A percentile compares a stretch with the other conserved stretches of the same genome.
phyloP scores from a whole-genome alignment of 2,329 filamentous ascomycete genomes.

The Cercospora sesami region DNA sequence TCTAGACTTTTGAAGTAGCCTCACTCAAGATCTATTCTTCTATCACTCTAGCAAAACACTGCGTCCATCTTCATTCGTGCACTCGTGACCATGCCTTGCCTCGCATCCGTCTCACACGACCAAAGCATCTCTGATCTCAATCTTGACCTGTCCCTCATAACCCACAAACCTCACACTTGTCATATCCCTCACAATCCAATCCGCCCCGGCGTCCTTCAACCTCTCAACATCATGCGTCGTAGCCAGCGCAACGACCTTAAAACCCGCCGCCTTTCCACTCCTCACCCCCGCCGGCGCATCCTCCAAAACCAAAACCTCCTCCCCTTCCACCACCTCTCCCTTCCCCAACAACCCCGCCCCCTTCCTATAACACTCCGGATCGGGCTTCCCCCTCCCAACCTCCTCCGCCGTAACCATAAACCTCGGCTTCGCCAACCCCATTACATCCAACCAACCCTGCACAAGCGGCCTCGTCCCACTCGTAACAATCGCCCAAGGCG shows the following conservation, averaged over 20 bases:
- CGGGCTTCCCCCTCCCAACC: conserved; percentile 52
- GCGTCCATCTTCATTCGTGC: neutral
- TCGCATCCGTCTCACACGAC: conserved; percentile 8
- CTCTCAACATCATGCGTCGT: conserved; percentile 78
- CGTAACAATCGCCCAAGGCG: conserved; percentile 79
- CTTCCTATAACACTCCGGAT: conserved; percentile 52
- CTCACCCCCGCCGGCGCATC: conserved; percentile 84
- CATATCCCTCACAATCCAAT: conserved; percentile 84
- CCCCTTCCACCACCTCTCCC: conserved; percentile 26
- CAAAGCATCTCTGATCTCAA: conserved; percentile 67
- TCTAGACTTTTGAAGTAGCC: neutral
- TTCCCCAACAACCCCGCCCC: conserved; percentile 46
- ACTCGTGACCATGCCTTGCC: neutral
- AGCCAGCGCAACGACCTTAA: conserved; percentile 77
- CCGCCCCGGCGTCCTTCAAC: conserved; percentile 72
- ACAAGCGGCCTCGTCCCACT: conserved; percentile 52
- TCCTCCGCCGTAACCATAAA: conserved; percentile 53
- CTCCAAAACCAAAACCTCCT: conserved; percentile 72
- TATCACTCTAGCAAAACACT: neutral
- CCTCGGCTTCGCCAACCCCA: conserved; percentile 50
- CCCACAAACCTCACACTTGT: conserved; percentile 66
- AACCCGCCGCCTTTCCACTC: conserved; percentile 82
- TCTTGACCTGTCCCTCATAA: conserved; percentile 56
- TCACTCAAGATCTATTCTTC: neutral
- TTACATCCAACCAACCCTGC: conserved; percentile 52